phyloP scores from a whole-genome alignment of 2,329 filamentous ascomycete genomes.

The Paraphoma sp. region DNA sequence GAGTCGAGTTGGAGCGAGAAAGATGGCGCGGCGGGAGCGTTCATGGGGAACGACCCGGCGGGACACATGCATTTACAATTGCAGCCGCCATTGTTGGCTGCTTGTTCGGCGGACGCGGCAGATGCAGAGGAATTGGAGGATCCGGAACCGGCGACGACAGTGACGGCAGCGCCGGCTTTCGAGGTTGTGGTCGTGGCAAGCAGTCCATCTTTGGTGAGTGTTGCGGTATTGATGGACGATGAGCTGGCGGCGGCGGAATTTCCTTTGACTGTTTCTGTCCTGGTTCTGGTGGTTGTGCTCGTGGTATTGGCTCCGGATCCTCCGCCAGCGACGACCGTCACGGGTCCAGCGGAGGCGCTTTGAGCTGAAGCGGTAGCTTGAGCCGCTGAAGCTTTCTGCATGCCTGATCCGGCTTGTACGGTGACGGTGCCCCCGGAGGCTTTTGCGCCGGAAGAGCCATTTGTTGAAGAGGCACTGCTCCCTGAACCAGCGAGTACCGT shows the following conservation, averaged over 20 bases:
- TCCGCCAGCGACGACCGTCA: conserved; percentile 30
- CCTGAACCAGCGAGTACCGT: neutral
- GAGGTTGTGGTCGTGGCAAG: conserved; percentile 19
- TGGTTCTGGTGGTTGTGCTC: conserved; percentile 10
- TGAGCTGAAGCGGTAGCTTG: conserved; percentile 6
- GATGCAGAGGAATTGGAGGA: conserved; percentile 1
- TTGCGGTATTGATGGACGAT: conserved; percentile 15
- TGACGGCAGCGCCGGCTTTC: conserved; percentile 18
- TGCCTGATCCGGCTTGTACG: conserved; percentile 17
- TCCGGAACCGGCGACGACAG: conserved; percentile 31
- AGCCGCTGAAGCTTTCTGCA: neutral
- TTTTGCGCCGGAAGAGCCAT: neutral
- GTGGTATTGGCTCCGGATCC: conserved; percentile 5
- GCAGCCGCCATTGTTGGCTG: conserved; percentile 25
- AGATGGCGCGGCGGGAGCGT: conserved; percentile 29
- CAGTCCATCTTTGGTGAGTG: conserved; percentile 17
- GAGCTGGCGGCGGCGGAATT: neutral
- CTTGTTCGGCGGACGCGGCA: conserved; percentile 15
- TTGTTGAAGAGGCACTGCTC: neutral
- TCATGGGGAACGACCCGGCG: conserved; percentile 39
- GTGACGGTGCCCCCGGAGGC: conserved; percentile 16
- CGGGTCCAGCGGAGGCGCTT: conserved; percentile 10
- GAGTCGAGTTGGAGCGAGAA: conserved; percentile 29
- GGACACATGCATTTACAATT: conserved; percentile 41
- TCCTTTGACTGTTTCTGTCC: neutral